Conservation (phyloP, 2,329 filamentous ascomycete species). For the Ophiostoma sp. region DNA sequence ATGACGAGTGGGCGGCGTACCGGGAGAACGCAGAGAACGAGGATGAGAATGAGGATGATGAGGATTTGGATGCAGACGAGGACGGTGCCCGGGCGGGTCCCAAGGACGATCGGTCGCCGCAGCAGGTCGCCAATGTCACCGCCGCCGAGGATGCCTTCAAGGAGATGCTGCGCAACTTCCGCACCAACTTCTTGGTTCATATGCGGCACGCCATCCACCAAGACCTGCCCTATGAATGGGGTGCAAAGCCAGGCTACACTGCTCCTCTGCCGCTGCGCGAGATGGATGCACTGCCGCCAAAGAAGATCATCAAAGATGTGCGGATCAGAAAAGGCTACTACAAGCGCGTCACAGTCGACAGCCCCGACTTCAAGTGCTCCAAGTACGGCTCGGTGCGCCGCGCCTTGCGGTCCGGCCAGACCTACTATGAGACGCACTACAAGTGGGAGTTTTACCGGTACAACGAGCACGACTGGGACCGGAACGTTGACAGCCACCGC, state of each 20-base stretch:
- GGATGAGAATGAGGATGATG: background rate
- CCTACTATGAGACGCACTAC: background rate
- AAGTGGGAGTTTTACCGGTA: background rate
- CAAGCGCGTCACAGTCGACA: background rate
- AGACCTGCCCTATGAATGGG: background rate
- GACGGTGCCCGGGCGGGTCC: background rate
- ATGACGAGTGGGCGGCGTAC: background rate
- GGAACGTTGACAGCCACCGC: background rate
- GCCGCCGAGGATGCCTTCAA: background rate
- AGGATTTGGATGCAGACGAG: background rate
- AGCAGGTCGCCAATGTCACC: background rate
- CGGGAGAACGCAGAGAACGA: background rate
- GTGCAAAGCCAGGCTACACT: background rate
- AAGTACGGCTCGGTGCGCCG: background rate
- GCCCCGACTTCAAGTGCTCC: background rate
- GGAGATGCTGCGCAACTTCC: conserved; percentile 14
- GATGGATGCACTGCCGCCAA: background rate
- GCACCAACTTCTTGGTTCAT: conserved; percentile 24
- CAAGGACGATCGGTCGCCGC: background rate
- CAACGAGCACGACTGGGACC: background rate
- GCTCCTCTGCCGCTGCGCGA: conserved; percentile 1
- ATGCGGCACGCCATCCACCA: conserved; percentile 10
- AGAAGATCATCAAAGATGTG: background rate
- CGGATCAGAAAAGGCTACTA: background rate
- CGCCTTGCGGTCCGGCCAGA: background rate